A percentile compares a stretch with the other conserved stretches of the same genome.
phyloP scores from a whole-genome alignment of 139 green algal genomes.

The Chlamydomonas eustigma region DNA sequence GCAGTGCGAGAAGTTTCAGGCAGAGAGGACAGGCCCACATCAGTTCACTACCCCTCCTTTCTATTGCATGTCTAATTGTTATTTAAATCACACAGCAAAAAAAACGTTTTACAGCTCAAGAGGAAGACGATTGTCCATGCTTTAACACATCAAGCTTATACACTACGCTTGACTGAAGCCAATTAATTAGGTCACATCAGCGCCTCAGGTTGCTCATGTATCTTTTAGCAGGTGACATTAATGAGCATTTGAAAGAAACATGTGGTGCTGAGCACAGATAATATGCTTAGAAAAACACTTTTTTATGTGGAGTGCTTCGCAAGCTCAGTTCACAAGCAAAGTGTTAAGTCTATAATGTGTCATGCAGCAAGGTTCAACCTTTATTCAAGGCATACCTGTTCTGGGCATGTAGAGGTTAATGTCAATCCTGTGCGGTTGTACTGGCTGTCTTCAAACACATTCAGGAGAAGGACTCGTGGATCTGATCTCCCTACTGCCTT shows the following conservation, averaged over 20 bases:
- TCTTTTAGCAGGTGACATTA: too few relatives aligned
- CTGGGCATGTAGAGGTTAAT: slow-evolving; percentile 21
- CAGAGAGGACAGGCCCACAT: slow-evolving; percentile 46
- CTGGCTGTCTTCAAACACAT: slow-evolving; percentile 57
- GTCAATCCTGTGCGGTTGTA: slow-evolving; percentile 80
- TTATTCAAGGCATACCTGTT: background rate
- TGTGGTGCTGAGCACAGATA: background rate
- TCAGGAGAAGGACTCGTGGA: slow-evolving; percentile 21
- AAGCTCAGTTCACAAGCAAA: background rate
- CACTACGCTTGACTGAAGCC: too few relatives aligned
- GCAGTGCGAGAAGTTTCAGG: background rate
- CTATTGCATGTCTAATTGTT: background rate
- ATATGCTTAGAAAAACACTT: background rate
- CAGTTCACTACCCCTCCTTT: too few relatives aligned
- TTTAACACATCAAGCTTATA: background rate
- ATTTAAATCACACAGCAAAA: background rate
- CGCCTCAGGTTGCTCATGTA: too few relatives aligned
- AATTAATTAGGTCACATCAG: too few relatives aligned
- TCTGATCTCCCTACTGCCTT: background rate
- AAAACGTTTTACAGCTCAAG: background rate
- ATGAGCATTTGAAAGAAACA: too few relatives aligned
- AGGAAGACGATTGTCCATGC: background rate
- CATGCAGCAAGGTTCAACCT: background rate
- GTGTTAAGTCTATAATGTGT: background rate
- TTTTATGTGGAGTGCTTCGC: background rate